phyloP scores from a whole-genome alignment of 352 stramenopile genomes.

The Phytophthora pistaciae region DNA sequence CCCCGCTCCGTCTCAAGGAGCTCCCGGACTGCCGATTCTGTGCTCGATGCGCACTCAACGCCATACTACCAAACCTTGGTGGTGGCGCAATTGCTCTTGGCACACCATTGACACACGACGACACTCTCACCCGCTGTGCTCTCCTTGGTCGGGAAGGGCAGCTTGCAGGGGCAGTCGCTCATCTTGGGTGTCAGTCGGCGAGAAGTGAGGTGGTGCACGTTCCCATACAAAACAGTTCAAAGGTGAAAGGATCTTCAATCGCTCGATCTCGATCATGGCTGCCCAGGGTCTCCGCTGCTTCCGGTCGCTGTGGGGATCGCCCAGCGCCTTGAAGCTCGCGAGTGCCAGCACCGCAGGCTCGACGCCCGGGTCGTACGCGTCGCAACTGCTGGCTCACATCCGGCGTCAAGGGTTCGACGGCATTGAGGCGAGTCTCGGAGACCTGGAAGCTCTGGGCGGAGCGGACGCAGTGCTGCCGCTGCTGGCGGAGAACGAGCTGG shows the following conservation, averaged over 20 bases:
- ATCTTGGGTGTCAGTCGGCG: no score
- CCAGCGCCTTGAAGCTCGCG: slow-evolving; percentile 39
- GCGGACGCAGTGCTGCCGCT: slow-evolving; percentile 43
- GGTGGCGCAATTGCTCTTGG: neutral
- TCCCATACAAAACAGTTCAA: slow-evolving; percentile 20
- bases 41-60: neutral
- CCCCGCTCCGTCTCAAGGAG: neutral
- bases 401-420: slow-evolving; percentile 65
- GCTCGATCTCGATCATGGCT: slow-evolving; percentile 2
- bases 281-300: slow-evolving; percentile 47
- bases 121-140: neutral
- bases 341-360: slow-evolving; percentile 10
- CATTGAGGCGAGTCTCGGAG: slow-evolving; percentile 75
- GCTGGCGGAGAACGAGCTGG: slow-evolving; percentile 57
- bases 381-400: slow-evolving; percentile 48
- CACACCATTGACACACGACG: no score
- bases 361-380: slow-evolving; percentile 34
- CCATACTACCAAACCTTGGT: neutral
- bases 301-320: slow-evolving; percentile 69
- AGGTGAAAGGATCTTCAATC: slow-evolving; percentile 15
- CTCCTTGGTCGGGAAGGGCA: neutral
- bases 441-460: slow-evolving; percentile 63
- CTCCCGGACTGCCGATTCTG: neutral
- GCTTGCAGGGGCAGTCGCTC: neutral
- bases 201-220: neutral